Base-by-base conservation (phyloP, 139 green algal genomes). In the Chlamydomonas sp. region DNA sequence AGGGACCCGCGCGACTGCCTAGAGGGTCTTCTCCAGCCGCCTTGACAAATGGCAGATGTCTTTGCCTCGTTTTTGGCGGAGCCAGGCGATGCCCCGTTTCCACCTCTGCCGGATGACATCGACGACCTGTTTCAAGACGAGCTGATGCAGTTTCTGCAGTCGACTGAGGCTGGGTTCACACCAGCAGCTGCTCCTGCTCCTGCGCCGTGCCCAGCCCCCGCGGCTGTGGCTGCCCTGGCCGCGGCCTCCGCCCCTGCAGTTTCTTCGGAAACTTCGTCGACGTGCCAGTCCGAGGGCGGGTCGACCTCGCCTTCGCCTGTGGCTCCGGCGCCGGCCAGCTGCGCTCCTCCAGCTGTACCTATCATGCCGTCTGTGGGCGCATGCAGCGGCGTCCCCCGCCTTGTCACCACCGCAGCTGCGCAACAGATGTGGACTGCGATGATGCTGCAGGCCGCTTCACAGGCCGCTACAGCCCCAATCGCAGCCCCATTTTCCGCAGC, bases 371-470 rank as follows among this genome's bases (percentile, higher is more conserved):
- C 31, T 49, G 31, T 49, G 31, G 31, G 31, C 31, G 31, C 31
- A 49, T 49, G 31, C 31, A 49, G 31, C 31, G 31, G 31, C 31
- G 18, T 79, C 60, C 71, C 71, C 10, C 82, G 82, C 3, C 73
- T 87, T 3, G 73, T 87, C 1, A 86, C 81, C 6, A 87, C 83
- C 17, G 68, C 62, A 2, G 62, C 82, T 0, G 71, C 71, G 71
- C 71, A 80, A 49, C 83, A 87, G 58, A 66, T 87, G 31, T 87
- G 83, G 83, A 71, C 83, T 0, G 83, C 83, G 2, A 80, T 87
- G 83, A 80, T 87, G 83, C 62, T 87, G 10, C 73, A 80, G 58
- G 83, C 83, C 5, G 73, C 83, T 4, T 87, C 18, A 49, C 16
- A 20, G 61, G 83, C 81, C 57, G 20, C 81, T 0, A 16, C 80